These are phyloP conservation scores for Heterobasidion annosum DNA, from an alignment of 1,284 basidiomycete species.

Conservation along the genomic window DNA sequence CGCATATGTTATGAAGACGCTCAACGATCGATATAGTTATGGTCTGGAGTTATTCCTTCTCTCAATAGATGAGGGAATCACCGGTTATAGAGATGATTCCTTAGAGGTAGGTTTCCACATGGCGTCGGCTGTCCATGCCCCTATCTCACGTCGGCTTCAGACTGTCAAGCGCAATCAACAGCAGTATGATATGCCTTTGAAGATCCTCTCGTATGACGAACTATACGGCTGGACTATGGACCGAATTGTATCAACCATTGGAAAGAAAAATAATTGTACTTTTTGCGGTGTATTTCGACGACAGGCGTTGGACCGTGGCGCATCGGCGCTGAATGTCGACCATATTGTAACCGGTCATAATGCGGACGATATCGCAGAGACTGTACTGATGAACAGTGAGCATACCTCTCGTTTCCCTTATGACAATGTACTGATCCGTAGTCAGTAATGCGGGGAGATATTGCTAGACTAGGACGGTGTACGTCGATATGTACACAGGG, in stretches of 20 bases:
- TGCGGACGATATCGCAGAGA: constrained; percentile 98
- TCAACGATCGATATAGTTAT: constrained; percentile 93
- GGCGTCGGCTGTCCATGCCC: too few relatives aligned
- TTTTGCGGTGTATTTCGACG: constrained; percentile 97
- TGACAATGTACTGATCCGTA: not conserved
- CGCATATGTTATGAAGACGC: constrained; percentile 91
- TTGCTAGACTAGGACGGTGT: constrained; percentile 88
- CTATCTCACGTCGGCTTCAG: constrained; percentile 27
- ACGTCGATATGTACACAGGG: constrained; percentile 91
- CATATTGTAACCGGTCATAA: constrained; percentile 99
- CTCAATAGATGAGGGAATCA: constrained; percentile 98
- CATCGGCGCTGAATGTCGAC: constrained; percentile 82
- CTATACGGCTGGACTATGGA: constrained; percentile 99
- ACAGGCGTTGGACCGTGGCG: constrained; percentile 94
- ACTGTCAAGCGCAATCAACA: constrained; percentile 97
- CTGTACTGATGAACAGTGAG: constrained; percentile 96
- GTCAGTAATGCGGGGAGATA: constrained; percentile 93
- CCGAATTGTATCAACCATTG: constrained; percentile 86
- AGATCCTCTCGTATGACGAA: constrained; percentile 93
- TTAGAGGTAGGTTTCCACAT: constrained; percentile 58
- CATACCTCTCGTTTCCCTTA: constrained; percentile 12
- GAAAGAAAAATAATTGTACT: constrained; percentile 98
- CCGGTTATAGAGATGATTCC: constrained; percentile 96
- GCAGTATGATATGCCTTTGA: constrained; percentile 93
- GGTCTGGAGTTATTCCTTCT: constrained; percentile 88